Conservation (phyloP, 352 stramenopile species). For the Phytophthora idaei region DNA sequence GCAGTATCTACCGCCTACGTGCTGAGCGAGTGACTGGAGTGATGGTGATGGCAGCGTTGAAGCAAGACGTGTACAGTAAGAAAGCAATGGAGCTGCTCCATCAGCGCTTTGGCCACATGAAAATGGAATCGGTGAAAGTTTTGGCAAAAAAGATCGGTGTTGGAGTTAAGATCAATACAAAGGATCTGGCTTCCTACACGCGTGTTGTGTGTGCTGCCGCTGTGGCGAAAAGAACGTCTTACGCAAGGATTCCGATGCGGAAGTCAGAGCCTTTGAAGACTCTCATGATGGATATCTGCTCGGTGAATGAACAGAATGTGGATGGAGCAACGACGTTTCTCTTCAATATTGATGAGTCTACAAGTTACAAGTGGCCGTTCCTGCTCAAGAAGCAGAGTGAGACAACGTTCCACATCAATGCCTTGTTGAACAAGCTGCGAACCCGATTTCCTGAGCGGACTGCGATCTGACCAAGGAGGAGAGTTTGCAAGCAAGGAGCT, state of each 20-base stretch:
- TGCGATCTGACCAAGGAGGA: background rate
- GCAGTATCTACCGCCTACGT: background rate
- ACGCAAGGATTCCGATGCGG: background rate
- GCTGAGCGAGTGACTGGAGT: background rate
- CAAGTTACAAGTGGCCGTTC: background rate
- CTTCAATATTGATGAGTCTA: background rate
- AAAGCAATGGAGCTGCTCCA: background rate
- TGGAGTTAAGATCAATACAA: background rate
- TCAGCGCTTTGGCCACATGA: background rate
- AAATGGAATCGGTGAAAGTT: background rate
- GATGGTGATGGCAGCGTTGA: background rate
- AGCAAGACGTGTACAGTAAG: background rate
- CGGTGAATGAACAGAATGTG: no score
- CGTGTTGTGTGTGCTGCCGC: background rate
- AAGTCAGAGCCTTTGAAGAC: background rate
- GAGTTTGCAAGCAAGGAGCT: background rate
- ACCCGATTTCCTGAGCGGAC: background rate
- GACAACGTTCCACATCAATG: background rate
- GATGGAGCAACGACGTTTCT: background rate
- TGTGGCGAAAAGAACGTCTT: background rate
- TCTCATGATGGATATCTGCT: background rate
- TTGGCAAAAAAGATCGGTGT: background rate
- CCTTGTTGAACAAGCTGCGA: background rate
- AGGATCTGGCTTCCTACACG: background rate
- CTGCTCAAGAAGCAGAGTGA: background rate